Evolutionary conservation across 495 filamentous ascomycete species (phyloP).

Genomic region (Gamarada debralockiae): DNA sequence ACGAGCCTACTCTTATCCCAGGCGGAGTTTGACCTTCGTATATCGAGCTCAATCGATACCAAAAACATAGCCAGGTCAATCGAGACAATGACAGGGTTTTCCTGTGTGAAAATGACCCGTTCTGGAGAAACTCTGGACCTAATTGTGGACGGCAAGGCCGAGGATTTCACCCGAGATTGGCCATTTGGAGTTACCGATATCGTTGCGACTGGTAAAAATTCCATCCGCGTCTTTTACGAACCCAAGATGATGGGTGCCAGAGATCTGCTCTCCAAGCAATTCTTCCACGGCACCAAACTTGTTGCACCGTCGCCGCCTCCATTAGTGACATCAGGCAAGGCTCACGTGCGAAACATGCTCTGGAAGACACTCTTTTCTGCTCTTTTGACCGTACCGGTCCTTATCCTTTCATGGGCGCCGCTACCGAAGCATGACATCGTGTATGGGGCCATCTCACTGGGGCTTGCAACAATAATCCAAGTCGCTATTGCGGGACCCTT

Average conservation of each 20-base stretch:
- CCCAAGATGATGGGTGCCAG: conserved; percentile 52
- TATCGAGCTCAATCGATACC: conserved; percentile 28
- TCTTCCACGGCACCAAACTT: conserved; percentile 36
- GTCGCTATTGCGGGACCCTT: conserved; percentile 59
- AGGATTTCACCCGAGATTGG: not conserved
- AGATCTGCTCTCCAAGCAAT: conserved; percentile 43
- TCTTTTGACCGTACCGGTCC: conserved; percentile 64
- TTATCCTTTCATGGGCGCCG: conserved; percentile 69
- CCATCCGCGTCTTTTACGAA: conserved; percentile 50
- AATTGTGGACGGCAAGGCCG: conserved; percentile 22
- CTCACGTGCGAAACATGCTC: conserved; percentile 55
- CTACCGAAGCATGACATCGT: conserved; percentile 40
- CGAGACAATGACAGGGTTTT: conserved; percentile 55
- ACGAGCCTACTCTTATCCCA: conserved; percentile 57
- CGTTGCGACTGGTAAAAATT: conserved; percentile 35
- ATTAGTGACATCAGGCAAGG: conserved; percentile 48
- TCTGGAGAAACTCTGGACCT: conserved; percentile 47
- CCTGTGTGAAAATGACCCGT: conserved; percentile 42
- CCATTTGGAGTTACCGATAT: conserved; percentile 25
- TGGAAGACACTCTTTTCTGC: conserved; percentile 56
- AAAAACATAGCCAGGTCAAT: conserved; percentile 45
- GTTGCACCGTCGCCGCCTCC: conserved; percentile 44
- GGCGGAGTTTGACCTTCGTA: conserved; percentile 55
- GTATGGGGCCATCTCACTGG: conserved; percentile 53
- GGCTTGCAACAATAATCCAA: conserved; percentile 68